Conservation (phyloP, 108 stramenopile genomes). For the Epithemia pelagica region DNA sequence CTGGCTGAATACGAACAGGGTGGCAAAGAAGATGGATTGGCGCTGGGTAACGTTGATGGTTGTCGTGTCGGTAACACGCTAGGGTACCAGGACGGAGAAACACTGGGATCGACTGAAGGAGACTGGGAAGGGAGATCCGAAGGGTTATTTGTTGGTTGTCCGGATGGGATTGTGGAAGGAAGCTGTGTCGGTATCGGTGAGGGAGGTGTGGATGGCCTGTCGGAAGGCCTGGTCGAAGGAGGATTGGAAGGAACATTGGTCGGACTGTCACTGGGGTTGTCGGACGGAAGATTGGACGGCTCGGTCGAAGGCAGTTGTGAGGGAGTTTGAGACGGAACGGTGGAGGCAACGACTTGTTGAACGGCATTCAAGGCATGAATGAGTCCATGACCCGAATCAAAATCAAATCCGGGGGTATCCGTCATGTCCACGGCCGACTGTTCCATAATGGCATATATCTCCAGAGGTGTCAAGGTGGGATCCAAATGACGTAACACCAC, state of each 20-base stretch:
- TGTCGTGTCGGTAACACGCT: not conserved
- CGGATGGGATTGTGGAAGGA: too few species aligned
- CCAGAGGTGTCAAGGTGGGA: conserved; percentile 11
- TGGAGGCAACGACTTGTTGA: not conserved
- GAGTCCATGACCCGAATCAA: conserved; percentile 4
- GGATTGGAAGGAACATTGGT: too few species aligned
- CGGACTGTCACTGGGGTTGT: too few species aligned
- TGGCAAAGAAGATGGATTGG: too few species aligned
- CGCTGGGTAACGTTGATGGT: too few species aligned
- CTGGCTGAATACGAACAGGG: not conserved
- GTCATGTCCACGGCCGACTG: conserved; percentile 30
- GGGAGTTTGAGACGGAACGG: not conserved
- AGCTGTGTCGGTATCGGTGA: not conserved
- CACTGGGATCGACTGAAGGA: too few species aligned
- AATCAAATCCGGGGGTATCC: conserved; percentile 7
- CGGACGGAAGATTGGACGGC: too few species aligned
- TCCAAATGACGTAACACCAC: conserved; percentile 12
- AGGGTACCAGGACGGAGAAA: not conserved
- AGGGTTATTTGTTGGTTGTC: too few species aligned
- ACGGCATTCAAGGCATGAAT: conserved; percentile 1
- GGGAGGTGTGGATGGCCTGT: not conserved
- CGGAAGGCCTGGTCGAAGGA: too few species aligned
- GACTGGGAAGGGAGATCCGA: too few species aligned
- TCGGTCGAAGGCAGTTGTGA: not conserved
- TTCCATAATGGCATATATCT: conserved; percentile 21